phyloP scores from a whole-genome alignment of 352 stramenopile genomes.

The Thraustochytrium sp. region DNA sequence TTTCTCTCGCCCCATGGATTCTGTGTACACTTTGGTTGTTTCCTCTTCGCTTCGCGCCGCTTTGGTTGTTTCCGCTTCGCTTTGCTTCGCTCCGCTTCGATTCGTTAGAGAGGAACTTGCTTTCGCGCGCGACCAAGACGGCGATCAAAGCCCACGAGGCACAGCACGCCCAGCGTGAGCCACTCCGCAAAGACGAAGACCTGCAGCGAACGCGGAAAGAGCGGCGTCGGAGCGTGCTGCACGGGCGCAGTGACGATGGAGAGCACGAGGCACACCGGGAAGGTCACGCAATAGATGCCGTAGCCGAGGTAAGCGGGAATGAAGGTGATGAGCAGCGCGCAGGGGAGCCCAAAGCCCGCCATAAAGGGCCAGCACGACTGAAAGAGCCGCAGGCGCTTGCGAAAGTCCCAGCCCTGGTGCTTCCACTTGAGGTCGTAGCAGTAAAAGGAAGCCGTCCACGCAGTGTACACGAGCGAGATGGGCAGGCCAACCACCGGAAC shows the following conservation, averaged over 20 bases:
- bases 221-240: background rate
- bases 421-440: conserved; percentile 22
- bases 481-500: background rate
- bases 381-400: conserved; percentile 1
- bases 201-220: background rate
- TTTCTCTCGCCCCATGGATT: too few relatives aligned
- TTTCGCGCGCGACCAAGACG: background rate
- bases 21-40: too few relatives aligned
- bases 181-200: conserved; percentile 32
- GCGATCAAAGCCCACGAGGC: background rate
- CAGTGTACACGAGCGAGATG: conserved; percentile 23
- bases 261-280: background rate
- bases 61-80: too few relatives aligned
- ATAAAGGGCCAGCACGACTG: conserved; percentile 28
- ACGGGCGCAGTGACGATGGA: conserved; percentile 1
- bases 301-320: conserved; percentile 8
- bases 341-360: conserved; percentile 9
- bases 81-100: too few relatives aligned
- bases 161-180: background rate
- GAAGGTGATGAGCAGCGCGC: conserved; percentile 4
- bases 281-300: background rate
- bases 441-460: conserved; percentile 21
- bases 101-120: too few relatives aligned
- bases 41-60: too few relatives aligned
- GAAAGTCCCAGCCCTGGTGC: conserved; percentile 8